Conservation (phyloP, 148 eudicot species). For the Rhododendron henanense region DNA sequence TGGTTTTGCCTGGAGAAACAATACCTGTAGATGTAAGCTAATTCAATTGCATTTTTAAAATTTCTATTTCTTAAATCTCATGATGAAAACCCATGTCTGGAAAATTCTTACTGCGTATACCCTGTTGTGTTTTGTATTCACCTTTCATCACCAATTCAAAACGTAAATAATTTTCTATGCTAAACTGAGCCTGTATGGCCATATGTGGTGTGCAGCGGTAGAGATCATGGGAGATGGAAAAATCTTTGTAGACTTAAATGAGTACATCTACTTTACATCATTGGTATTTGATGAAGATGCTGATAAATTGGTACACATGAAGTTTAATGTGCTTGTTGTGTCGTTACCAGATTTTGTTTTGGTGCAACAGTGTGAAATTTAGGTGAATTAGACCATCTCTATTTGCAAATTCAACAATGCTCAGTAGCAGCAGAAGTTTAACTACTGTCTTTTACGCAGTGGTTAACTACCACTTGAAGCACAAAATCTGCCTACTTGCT, state of each 20-base stretch:
- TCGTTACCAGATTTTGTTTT: neutral
- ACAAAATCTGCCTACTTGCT: neutral
- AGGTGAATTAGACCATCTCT: neutral
- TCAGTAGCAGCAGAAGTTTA: neutral
- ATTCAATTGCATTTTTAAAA: conserved; percentile 5
- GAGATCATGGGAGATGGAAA: neutral
- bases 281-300: neutral
- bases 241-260: neutral
- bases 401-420: neutral
- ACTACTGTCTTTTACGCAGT: neutral
- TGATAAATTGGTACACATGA: neutral
- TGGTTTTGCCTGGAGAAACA: conserved; percentile 96
- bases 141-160: neutral
- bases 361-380: neutral
- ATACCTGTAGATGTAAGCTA: conserved; percentile 86
- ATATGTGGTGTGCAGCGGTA: neutral
- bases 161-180: neutral
- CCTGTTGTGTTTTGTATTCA: neutral
- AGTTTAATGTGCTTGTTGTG: neutral
- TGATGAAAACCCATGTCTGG: neutral
- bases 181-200: neutral
- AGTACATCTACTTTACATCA: neutral
- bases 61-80: conserved; percentile 4
- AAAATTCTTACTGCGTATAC: neutral
- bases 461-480: conserved; percentile 3